Evolutionary conservation across 1,284 basidiomycete genomes (phyloP), one percentile per base, ranked within the genome.

Genomic region (Leccinum subrobustum): DNA sequence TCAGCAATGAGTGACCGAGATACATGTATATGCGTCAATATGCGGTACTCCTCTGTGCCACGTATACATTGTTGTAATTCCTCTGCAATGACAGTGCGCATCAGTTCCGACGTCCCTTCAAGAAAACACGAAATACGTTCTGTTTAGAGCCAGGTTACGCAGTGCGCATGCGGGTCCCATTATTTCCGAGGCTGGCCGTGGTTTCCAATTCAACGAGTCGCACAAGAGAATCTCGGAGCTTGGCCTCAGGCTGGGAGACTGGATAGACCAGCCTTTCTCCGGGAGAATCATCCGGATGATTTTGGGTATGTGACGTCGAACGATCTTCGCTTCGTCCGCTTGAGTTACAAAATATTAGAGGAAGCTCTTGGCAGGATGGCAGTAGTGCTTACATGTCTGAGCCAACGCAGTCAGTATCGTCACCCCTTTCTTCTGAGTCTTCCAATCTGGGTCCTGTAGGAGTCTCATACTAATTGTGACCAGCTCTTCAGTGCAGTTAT

Each of bases 161-260:
- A 42, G 12, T 18, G 9, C 39, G n/a, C 39, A 42, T 1, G 9
- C 39, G 9, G 65, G 70, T 27, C 70, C 68, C 51, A 72, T 6
- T 60, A 69, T 70, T 61, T 48, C 52, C 1, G 70, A 69, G 20
- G 69, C 51, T 16, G 60, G 59, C 14, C 2, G 53, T 11, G 50
- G 11, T 2, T 4, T 4, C 18, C 4, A 8, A 1, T 50, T 27
- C 3, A 3, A 6, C 18, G 52, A 23, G 12, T 6, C 20, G 18
- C 9, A 0, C 4, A 14, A 48, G 18, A 18, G 9, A 44, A 1
- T 6, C 6, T 23, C 4, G 9, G 20, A 23, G 35, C 14, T 35
- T 35, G 35, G 0, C 35, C 35, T 23, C 23, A 23, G 23, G 23
- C 23, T 23, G 23, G 23, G 23, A 25, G 23, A 0, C 23, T 25